Conservation (phyloP, 1,284 basidiomycete genomes). For the Puccinia hordei region DNA sequence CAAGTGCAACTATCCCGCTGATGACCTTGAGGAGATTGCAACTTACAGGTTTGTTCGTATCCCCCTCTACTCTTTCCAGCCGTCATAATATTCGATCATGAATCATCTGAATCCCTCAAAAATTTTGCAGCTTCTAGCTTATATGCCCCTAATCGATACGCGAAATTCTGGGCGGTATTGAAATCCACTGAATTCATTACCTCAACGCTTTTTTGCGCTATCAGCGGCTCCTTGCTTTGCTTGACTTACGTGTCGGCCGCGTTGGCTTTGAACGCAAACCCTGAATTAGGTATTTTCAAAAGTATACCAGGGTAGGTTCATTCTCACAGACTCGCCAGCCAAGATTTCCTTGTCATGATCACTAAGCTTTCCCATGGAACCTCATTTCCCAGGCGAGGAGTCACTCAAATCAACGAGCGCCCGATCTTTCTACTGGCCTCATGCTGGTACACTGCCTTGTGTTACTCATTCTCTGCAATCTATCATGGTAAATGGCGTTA, state of each 20-base stretch:
- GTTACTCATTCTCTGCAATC: conserved; percentile 32
- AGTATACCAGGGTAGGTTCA: conserved; percentile 30
- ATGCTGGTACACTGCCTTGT: conserved; percentile 10
- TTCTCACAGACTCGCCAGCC: neutral
- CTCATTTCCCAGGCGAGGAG: conserved; percentile 17
- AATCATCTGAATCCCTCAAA: neutral
- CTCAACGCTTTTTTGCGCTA: conserved; percentile 13
- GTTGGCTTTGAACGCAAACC: conserved; percentile 38
- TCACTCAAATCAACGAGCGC: conserved; percentile 39
- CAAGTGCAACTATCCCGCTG: conserved; percentile 46
- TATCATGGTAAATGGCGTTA: conserved; percentile 33
- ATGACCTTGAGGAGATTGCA: conserved; percentile 44
- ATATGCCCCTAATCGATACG: conserved; percentile 22
- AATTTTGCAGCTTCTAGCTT: neutral
- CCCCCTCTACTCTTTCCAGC: neutral
- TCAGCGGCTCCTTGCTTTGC: conserved; percentile 39
- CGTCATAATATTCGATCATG: neutral
- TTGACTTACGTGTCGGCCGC: conserved; percentile 35
- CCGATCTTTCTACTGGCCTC: conserved; percentile 34
- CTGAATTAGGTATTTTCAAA: conserved; percentile 43
- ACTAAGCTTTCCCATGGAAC: neutral
- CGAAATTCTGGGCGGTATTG: conserved; percentile 25
- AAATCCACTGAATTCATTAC: conserved; percentile 31
- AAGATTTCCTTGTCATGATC: neutral
- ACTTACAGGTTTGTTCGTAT: conserved; percentile 29